phyloP scores from a whole-genome alignment of 352 stramenopile genomes.

The Phytopythium delawarense region DNA sequence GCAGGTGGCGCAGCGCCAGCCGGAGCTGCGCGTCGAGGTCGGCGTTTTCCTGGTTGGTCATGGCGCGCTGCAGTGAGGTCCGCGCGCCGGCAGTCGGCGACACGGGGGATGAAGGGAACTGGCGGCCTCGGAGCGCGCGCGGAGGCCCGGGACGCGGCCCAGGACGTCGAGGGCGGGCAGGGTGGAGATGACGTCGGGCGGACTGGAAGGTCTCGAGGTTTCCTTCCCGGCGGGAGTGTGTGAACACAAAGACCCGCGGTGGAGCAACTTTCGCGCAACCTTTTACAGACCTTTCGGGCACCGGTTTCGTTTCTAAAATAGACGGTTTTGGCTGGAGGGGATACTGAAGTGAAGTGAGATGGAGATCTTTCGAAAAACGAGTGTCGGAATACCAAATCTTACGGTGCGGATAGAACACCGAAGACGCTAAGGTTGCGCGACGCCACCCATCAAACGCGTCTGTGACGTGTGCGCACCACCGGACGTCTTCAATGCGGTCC shows the following conservation, averaged over 20 bases:
- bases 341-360: no score
- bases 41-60: conserved; percentile 21
- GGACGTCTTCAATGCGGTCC: no score
- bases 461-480: no score
- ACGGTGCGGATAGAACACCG: background rate
- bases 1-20: conserved; percentile 27
- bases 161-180: background rate
- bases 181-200: no score
- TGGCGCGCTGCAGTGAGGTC: background rate
- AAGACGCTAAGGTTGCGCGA: background rate
- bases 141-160: no score
- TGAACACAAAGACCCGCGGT: background rate
- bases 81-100: background rate
- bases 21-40: conserved; percentile 16
- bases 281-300: background rate
- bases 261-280: background rate
- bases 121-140: no score
- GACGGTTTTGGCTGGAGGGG: background rate
- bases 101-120: background rate
- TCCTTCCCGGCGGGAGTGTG: background rate
- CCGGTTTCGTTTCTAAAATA: background rate
- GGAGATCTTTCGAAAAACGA: no score
- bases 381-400: background rate
- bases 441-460: conserved; percentile 2
- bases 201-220: no score